Conservation (phyloP, 148 eudicot genomes). For the Fallopia convolvulus region DNA sequence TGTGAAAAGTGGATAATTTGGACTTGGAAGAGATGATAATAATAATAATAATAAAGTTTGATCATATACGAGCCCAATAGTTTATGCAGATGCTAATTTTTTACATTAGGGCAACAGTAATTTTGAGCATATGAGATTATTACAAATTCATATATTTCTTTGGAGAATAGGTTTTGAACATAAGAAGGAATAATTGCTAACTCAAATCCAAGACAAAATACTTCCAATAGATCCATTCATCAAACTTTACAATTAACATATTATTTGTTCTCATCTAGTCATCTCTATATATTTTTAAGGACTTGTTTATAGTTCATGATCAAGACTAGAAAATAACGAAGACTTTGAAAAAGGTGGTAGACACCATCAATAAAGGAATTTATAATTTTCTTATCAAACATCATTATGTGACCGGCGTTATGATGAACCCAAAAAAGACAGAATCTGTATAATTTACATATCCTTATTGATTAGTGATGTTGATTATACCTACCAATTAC, state of each 20-base stretch:
- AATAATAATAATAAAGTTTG: neutral
- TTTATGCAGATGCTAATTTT: neutral
- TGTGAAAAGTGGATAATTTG: neutral
- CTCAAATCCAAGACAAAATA: no score
- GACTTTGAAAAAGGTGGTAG: neutral
- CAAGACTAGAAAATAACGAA: neutral
- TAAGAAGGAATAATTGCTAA: no score
- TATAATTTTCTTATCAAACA: neutral
- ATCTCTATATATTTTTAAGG: neutral
- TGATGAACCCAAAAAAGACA: neutral
- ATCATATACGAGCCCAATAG: neutral
- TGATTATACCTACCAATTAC: neutral
- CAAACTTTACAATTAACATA: neutral
- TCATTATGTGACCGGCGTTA: neutral
- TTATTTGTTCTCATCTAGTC: neutral
- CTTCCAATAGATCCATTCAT: no score
- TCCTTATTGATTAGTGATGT: neutral
- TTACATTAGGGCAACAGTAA: no score
- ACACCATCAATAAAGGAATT: neutral
- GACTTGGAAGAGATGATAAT: no score
- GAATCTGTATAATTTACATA: neutral
- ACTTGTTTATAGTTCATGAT: neutral
- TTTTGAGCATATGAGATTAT: no score
- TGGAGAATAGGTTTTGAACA: no score
- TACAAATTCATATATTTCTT: no score